phyloP scores from a whole-genome alignment of 257 asterid species.

The Paraleonurus japonicus region DNA sequence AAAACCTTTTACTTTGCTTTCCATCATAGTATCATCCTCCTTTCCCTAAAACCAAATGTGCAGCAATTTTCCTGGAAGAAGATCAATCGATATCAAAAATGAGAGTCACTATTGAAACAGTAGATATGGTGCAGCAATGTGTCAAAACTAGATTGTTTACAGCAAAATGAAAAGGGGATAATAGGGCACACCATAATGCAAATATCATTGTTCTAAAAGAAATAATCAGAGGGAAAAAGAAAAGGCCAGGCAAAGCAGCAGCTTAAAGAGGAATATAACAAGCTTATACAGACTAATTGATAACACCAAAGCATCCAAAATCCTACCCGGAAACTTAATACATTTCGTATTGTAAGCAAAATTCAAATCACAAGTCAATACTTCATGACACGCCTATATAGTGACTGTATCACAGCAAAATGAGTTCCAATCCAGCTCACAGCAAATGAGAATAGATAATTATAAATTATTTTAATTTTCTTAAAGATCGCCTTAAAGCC shows the following conservation, averaged over 20 bases:
- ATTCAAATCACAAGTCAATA: not conserved
- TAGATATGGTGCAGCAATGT: not conserved
- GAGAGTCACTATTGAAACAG: not conserved
- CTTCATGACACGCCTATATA: not conserved
- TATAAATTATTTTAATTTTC: not conserved
- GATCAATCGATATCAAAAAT: not conserved
- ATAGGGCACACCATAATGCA: not conserved
- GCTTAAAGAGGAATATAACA: not conserved
- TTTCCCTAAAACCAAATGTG: conserved; percentile 14
- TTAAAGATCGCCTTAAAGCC: not conserved
- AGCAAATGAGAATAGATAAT: not conserved
- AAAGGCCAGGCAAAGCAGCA: not conserved
- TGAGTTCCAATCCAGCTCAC: not conserved
- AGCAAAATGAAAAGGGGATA: not conserved
- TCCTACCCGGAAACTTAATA: not conserved
- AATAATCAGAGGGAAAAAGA: not conserved
- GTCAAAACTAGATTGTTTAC: not conserved
- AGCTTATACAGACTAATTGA: not conserved
- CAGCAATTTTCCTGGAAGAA: conserved; percentile 31
- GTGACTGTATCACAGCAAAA: not conserved
- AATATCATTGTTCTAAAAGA: not conserved
- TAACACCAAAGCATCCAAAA: not conserved
- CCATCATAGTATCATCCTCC: conserved; percentile 20
- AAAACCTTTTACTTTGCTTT: conserved; percentile 31
- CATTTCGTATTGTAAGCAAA: not conserved